These are phyloP conservation scores for Blastobotrys illinoisensis DNA, from an alignment of 1,139 yeast genomes.

Conservation along the genomic window DNA sequence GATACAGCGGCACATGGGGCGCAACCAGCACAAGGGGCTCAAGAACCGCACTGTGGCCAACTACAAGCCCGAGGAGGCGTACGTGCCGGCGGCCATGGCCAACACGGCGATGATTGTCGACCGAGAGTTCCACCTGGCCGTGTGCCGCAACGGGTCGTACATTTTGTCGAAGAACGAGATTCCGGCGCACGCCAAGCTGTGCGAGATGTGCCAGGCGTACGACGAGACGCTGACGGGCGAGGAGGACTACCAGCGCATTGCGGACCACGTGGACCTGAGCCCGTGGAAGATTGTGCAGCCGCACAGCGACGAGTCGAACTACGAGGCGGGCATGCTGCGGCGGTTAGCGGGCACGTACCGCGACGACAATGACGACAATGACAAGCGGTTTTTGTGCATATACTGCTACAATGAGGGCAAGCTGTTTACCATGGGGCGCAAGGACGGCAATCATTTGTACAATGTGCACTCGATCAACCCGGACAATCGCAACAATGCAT, in stretches of 20 bases:
- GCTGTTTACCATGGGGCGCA: constrained; percentile 11
- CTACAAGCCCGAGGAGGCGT: constrained; percentile 5
- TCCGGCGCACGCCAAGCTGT: constrained; percentile 11
- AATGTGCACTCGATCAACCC: constrained; percentile 9
- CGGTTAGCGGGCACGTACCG: constrained; percentile 11
- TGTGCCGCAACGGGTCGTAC: constrained; percentile 11
- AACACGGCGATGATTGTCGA: constrained; percentile 12
- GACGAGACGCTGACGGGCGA: constrained; percentile 7
- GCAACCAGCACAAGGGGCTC: constrained; percentile 12
- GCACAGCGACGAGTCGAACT: constrained; percentile 2
- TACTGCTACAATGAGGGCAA: constrained; percentile 10
- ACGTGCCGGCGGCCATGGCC: constrained; percentile 8
- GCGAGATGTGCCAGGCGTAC: constrained; percentile 11
- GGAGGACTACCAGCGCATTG: constrained; percentile 8
- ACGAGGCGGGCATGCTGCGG: constrained; percentile 9
- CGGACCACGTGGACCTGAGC: constrained; percentile 6
- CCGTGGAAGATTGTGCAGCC: constrained; percentile 8
- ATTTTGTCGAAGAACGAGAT: constrained; percentile 8
- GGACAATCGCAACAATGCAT: constrained; percentile 8
- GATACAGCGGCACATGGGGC: constrained; percentile 12
- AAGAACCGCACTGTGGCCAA: constrained; percentile 8
- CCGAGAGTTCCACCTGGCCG: constrained; percentile 8
- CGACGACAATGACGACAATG: constrained; percentile 12
- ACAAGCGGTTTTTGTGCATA: constrained; percentile 10
- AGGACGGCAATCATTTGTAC: constrained; percentile 10